Evolutionary conservation across 108 stramenopile genomes (phyloP).

Genomic region (Mayamaea pseudoterrestris): DNA sequence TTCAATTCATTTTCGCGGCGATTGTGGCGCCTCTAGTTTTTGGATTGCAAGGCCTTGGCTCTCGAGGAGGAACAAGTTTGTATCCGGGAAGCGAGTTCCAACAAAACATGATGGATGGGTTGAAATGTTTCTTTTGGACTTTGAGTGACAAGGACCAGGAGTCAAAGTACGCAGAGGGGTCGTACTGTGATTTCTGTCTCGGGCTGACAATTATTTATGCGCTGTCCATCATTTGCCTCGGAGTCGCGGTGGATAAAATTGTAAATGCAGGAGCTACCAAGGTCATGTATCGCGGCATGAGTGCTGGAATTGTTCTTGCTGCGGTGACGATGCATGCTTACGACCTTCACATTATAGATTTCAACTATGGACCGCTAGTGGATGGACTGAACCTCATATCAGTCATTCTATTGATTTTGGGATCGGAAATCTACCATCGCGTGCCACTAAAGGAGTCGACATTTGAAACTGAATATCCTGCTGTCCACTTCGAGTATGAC

Average conservation of each 20-base stretch:
- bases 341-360: slow-evolving; percentile 49
- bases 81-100: slow-evolving; percentile 59
- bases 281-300: slow-evolving; percentile 72
- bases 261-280: slow-evolving; percentile 37
- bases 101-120: slow-evolving; percentile 53
- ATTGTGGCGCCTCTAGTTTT: slow-evolving; percentile 70
- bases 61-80: slow-evolving; percentile 19
- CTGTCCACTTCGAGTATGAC: slow-evolving; percentile 53
- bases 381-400: slow-evolving; percentile 55
- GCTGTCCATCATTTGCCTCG: slow-evolving; percentile 57
- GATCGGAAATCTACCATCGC: slow-evolving; percentile 75
- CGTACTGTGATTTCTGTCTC: slow-evolving; percentile 37
- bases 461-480: slow-evolving; percentile 76
- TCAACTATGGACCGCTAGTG: slow-evolving; percentile 54
- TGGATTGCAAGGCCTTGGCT: slow-evolving; percentile 57
- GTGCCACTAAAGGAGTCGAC: slow-evolving; percentile 49
- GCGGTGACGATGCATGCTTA: slow-evolving; percentile 56
- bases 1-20: slow-evolving; percentile 63
- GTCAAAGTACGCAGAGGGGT: slow-evolving; percentile 41
- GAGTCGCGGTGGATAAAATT: slow-evolving; percentile 72
- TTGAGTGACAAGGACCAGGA: slow-evolving; percentile 32
- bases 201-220: slow-evolving; percentile 42
- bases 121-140: slow-evolving; percentile 61
- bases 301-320: slow-evolving; percentile 65
- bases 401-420: slow-evolving; percentile 50